Percentiles rank a stretch among this genome's conserved stretches.
These are phyloP conservation scores for Coprinellus micaceus DNA, from an alignment of 768 basidiomycete species.

Conservation along the genomic window DNA sequence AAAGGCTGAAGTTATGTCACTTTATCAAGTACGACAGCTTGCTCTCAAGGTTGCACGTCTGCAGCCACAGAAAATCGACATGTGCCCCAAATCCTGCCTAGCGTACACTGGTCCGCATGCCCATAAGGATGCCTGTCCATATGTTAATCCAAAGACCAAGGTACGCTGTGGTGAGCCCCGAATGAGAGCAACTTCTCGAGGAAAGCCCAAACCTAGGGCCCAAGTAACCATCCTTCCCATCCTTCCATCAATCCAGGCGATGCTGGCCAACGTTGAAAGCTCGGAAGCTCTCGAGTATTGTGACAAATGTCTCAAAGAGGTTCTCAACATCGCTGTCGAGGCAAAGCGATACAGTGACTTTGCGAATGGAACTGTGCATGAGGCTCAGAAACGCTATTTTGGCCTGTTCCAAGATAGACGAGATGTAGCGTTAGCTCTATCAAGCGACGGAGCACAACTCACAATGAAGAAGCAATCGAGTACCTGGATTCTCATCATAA, in stretches of 20 bases:
- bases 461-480: slow-evolving; percentile 33
- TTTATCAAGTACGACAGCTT: slow-evolving; percentile 12
- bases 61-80: too few relatives aligned
- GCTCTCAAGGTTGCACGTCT: slow-evolving; percentile 5
- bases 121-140: slow-evolving; percentile 12
- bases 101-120: slow-evolving; percentile 20
- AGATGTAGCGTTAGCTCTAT: slow-evolving; percentile 23
- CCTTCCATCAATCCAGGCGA: slow-evolving; percentile 16
- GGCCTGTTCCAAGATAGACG: slow-evolving; percentile 15
- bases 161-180: background rate
- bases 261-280: slow-evolving; percentile 20
- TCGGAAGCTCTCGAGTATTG: slow-evolving; percentile 15
- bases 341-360: slow-evolving; percentile 17
- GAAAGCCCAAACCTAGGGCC: slow-evolving; percentile 9
- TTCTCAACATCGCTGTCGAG: slow-evolving; percentile 7
- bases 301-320: slow-evolving; percentile 14
- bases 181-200: background rate
- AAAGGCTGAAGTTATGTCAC: slow-evolving; percentile 15
- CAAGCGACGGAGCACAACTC: slow-evolving; percentile 29
- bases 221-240: slow-evolving; percentile 15
- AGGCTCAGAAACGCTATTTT: slow-evolving; percentile 11
- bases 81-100: slow-evolving; percentile 22
- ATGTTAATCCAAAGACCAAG: background rate
- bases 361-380: slow-evolving; percentile 18
- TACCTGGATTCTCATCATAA: slow-evolving; percentile 24